These are phyloP conservation scores for Uronychia setigera DNA, from an alignment of 73 alveolate species.

Conservation along the genomic window DNA sequence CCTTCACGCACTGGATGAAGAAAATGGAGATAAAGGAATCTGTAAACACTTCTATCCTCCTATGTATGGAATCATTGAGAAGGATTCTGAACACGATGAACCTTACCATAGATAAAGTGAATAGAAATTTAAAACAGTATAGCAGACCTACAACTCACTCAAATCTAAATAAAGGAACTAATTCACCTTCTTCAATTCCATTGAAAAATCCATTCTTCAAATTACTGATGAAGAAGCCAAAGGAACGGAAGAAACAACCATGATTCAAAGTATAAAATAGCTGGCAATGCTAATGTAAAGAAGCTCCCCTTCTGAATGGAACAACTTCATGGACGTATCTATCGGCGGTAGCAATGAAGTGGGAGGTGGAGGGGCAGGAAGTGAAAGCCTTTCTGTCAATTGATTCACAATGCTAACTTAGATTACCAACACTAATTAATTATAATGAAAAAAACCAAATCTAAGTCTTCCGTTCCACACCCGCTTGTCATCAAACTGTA, in stretches of 20 bases:
- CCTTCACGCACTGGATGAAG: constrained; percentile 65
- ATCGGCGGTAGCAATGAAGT: constrained; percentile 17
- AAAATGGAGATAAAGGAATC: constrained; percentile 74
- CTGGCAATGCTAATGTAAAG: constrained; percentile 77
- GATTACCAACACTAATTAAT: too few relatives aligned
- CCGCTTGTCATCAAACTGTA: too few relatives aligned
- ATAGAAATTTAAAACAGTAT: not conserved
- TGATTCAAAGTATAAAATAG: constrained; percentile 36
- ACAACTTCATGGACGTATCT: constrained; percentile 71
- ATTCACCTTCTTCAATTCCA: not conserved
- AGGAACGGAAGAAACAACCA: not conserved
- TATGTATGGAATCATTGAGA: constrained; percentile 51
- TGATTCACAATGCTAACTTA: too few relatives aligned
- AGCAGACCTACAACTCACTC: not conserved
- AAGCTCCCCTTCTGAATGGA: constrained; percentile 79
- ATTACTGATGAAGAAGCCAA: not conserved
- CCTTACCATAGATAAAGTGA: not conserved
- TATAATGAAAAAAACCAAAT: too few relatives aligned
- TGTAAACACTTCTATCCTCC: constrained; percentile 71
- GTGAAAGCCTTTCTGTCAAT: too few relatives aligned
- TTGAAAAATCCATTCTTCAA: not conserved
- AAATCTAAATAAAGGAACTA: not conserved
- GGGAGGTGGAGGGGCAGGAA: too few relatives aligned
- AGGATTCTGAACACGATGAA: not conserved
- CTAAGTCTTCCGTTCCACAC: too few relatives aligned